phyloP scores from a whole-genome alignment of 441 rosid species.

The Arabidopsis hybrid region DNA sequence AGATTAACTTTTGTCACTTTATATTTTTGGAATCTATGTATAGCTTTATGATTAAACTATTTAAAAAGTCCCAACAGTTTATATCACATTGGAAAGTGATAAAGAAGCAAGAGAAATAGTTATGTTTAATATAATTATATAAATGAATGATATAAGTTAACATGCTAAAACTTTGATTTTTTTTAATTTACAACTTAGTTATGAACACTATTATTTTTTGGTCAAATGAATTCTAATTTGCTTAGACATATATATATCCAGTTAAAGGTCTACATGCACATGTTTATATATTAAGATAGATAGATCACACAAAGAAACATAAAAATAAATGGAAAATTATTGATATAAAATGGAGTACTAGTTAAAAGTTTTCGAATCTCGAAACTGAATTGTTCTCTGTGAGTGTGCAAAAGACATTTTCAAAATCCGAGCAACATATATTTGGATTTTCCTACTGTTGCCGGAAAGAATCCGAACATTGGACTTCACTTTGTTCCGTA shows the following conservation, averaged over 20 bases:
- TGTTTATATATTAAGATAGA: neutral
- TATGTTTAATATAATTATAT: neutral
- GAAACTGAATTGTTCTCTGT: constrained; percentile 42
- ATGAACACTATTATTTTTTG: neutral
- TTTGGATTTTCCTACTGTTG: constrained; percentile 32
- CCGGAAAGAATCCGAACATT: constrained; percentile 43
- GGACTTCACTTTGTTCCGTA: constrained; percentile 42
- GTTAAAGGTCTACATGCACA: constrained; percentile 1
- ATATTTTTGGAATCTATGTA: constrained; percentile 7
- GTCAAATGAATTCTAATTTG: no score
- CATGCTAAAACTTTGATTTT: neutral
- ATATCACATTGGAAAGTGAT: constrained; percentile 1
- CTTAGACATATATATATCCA: neutral
- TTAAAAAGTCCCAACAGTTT: neutral
- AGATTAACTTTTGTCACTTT: neutral
- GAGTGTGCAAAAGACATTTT: constrained; percentile 41
- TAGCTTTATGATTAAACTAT: constrained; percentile 1
- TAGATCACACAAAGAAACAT: neutral
- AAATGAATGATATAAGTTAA: neutral
- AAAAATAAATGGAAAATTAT: neutral
- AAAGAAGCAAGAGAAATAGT: neutral
- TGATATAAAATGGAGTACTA: neutral
- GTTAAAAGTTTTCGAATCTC: constrained; percentile 26
- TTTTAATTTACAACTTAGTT: neutral
- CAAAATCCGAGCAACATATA: constrained; percentile 34